These are phyloP conservation scores for Sarocladium brachiariae DNA, from an alignment of 2,329 filamentous ascomycete species.

Conservation along the genomic window DNA sequence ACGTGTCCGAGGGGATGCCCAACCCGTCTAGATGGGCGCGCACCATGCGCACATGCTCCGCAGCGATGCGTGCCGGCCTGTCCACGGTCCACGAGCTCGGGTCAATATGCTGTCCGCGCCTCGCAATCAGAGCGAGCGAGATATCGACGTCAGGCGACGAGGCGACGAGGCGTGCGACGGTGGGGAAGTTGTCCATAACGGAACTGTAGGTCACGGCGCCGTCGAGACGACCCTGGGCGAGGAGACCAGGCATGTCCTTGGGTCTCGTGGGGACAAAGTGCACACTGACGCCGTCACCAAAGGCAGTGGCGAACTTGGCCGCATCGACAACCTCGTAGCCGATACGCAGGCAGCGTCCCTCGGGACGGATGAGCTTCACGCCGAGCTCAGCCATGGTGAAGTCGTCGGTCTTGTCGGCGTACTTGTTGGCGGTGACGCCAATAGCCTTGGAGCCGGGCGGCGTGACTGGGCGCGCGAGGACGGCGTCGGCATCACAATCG, in stretches of 20 bases:
- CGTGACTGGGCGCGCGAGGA: conserved; percentile 1
- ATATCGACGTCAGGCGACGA: too few species aligned
- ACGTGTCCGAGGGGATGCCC: too few species aligned
- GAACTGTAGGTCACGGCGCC: background rate
- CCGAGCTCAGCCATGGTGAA: conserved; percentile 1
- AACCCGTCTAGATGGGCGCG: too few species aligned
- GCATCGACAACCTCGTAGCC: conserved; percentile 6
- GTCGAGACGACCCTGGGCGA: conserved; percentile 3
- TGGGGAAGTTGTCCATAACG: too few species aligned
- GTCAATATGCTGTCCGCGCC: too few species aligned
- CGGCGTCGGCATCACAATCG: conserved; percentile 1
- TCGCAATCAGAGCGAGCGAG: too few species aligned
- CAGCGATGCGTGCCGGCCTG: too few species aligned
- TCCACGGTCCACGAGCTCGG: too few species aligned
- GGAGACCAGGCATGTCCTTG: conserved; percentile 5
- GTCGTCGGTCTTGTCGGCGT: conserved; percentile 6
- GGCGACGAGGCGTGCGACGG: too few species aligned
- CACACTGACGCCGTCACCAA: background rate
- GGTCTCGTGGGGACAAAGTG: conserved; percentile 3
- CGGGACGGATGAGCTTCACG: conserved; percentile 4
- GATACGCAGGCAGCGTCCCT: conserved; percentile 7
- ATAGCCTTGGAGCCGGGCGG: conserved; percentile 5
- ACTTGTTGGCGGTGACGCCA: conserved; percentile 8
- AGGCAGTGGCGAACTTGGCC: conserved; percentile 2
- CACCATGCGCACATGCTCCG: too few species aligned